phyloP scores from a whole-genome alignment of 495 filamentous ascomycete genomes.

The Penicilliopsis zonata region DNA sequence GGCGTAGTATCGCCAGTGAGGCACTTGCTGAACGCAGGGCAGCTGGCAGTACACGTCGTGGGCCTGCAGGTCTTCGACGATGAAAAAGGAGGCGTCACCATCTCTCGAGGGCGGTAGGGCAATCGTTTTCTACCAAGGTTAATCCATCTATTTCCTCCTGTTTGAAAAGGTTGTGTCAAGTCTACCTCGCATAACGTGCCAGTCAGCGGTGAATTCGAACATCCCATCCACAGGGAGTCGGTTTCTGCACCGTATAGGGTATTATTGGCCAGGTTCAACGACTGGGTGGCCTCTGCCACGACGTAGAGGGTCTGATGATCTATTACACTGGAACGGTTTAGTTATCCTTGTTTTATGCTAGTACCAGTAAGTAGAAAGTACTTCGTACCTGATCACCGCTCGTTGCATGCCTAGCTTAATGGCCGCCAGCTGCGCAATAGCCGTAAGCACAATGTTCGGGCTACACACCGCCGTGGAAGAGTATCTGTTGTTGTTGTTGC shows the following conservation, averaged over 20 bases:
- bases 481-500: neutral
- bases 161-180: too few species aligned
- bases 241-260: conserved; percentile 17
- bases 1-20: conserved; percentile 14
- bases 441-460: conserved; percentile 25
- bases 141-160: too few species aligned
- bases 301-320: conserved; percentile 31
- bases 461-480: conserved; percentile 1
- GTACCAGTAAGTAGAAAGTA: neutral
- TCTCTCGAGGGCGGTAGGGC: conserved; percentile 1
- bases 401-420: conserved; percentile 26
- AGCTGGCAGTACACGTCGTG: conserved; percentile 15
- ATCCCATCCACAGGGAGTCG: conserved; percentile 36
- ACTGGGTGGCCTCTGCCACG: conserved; percentile 35
- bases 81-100: conserved; percentile 5
- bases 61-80: conserved; percentile 12
- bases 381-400: conserved; percentile 26
- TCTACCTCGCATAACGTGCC: conserved; percentile 28
- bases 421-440: conserved; percentile 27
- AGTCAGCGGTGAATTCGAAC: conserved; percentile 24
- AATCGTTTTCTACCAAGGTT: conserved; percentile 1
- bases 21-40: conserved; percentile 16
- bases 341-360: too few species aligned
- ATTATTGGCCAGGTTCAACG: conserved; percentile 25
- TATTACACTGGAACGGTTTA: conserved; percentile 11